phyloP scores from a whole-genome alignment of 163 green algal species.

The Chlamydomonas reinhardtii region DNA sequence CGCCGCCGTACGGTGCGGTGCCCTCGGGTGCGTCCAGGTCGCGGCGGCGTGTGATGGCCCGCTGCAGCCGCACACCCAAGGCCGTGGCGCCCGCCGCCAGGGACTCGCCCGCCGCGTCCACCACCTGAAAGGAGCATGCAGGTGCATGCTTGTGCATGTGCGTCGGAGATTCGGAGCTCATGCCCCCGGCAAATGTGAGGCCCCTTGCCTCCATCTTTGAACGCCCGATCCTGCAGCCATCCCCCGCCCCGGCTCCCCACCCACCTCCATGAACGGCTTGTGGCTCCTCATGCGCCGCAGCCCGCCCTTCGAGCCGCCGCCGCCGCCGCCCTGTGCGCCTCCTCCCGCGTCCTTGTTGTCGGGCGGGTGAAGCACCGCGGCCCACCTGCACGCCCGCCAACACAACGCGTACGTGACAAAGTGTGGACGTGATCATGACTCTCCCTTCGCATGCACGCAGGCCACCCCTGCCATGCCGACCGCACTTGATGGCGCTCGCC shows the following conservation, averaged over 20 bases:
- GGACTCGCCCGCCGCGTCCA: constrained; percentile 13
- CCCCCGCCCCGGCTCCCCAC: background rate
- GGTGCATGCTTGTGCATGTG: too few species aligned
- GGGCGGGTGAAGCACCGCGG: background rate
- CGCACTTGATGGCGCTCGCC: too few species aligned
- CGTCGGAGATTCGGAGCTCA: too few species aligned
- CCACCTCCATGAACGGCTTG: constrained; percentile 22
- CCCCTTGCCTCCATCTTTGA: too few species aligned
- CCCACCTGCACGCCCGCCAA: background rate
- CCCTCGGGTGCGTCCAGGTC: background rate
- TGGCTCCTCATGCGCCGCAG: background rate
- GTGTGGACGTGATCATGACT: too few species aligned
- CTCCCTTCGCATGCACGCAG: too few species aligned
- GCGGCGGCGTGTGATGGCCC: background rate
- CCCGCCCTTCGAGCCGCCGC: background rate
- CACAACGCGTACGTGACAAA: too few species aligned
- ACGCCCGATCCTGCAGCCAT: too few species aligned
- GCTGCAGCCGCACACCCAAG: background rate
- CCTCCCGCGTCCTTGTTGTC: background rate
- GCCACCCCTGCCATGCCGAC: too few species aligned
- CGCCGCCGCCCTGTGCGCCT: background rate
- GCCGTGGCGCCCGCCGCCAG: background rate
- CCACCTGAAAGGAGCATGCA: background rate
- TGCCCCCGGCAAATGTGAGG: too few species aligned
- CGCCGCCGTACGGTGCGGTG: background rate